Evolutionary conservation across 2,329 filamentous ascomycete genomes (phyloP), one percentile per base, ranked within the genome.

Genomic region (Scedosporium dehoogii): DNA sequence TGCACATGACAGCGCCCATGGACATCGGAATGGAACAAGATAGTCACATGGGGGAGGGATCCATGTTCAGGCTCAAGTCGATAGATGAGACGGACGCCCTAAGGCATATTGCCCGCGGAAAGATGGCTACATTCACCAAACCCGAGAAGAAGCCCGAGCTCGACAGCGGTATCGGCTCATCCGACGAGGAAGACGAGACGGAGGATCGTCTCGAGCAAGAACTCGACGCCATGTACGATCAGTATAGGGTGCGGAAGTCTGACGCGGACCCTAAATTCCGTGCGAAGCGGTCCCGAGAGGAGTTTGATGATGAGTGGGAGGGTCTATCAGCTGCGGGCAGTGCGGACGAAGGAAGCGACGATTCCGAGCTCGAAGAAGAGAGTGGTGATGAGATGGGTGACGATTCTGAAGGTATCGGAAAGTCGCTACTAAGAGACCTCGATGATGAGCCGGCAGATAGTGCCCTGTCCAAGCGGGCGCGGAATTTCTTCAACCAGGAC

Each of bases 1-100:
- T 99, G 79, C 88, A 97, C 76, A 99, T 99, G 94, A 88, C 88
- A 2, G 90, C 92, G 0, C 94, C 94, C 6, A 94, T 91, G 81
- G 94, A 99, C 66, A 96, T 99, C 66, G 94, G 94, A 70, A 84
- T 96, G 77, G 94, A 96, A 71, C 91, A 94, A 74, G 77, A 84
- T 25, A 91, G 91, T 0, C 89, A 90, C 0, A 79, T 84, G 59
- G 92, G 91, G 25, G 87, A 91, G 51, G 90, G 91, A 56, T 81
- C 90, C 29, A 94, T 96, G 79, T 99, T 99, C 72, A 85, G 85
- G 2, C 81, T 97, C 57, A 96, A 92, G 73, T 78, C 85, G 7
- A 83, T 96, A 55, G 91, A 97, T 71, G 89, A 90, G 72, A 84
- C 86, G 18, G 85, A 87, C 57, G 87, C 86, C 3, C 63, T 78